These are phyloP conservation scores for Astrothelium subdiscretum DNA, from an alignment of 495 filamentous ascomycete genomes.

Conservation along the genomic window DNA sequence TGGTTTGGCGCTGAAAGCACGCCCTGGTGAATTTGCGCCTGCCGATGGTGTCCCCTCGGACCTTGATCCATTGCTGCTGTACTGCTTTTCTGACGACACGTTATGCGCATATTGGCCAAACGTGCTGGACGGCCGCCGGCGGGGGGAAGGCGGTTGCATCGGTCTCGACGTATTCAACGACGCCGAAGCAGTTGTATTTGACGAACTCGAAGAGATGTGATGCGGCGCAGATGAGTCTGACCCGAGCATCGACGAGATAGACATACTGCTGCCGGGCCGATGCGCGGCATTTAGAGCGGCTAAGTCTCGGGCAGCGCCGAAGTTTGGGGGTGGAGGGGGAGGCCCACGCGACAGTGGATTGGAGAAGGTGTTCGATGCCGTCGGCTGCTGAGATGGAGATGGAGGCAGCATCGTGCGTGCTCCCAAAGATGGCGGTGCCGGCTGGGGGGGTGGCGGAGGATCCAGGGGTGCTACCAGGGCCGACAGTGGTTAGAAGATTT, in stretches of 20 bases:
- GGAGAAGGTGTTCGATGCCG: slow-evolving; percentile 33
- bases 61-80: slow-evolving; percentile 7
- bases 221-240: slow-evolving; percentile 29
- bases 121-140: slow-evolving; percentile 12
- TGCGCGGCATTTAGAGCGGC: slow-evolving; percentile 35
- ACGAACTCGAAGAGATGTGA: slow-evolving; percentile 14
- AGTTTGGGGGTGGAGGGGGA: slow-evolving; percentile 31
- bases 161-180: slow-evolving; percentile 10
- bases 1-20: slow-evolving; percentile 11
- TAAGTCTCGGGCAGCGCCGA: slow-evolving; percentile 40
- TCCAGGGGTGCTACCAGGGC: slow-evolving; percentile 3
- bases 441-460: slow-evolving; percentile 27
- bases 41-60: slow-evolving; percentile 10
- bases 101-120: slow-evolving; percentile 14
- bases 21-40: slow-evolving; percentile 13
- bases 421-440: slow-evolving; percentile 39
- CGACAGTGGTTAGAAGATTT: background rate
- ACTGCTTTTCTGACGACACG: slow-evolving; percentile 17
- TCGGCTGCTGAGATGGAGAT: slow-evolving; percentile 44
- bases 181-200: slow-evolving; percentile 8
- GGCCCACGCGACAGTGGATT: slow-evolving; percentile 20
- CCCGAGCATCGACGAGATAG: slow-evolving; percentile 84
- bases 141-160: slow-evolving; percentile 31
- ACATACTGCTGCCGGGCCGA: slow-evolving; percentile 74
- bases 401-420: slow-evolving; percentile 49